Evolutionary conservation across 2,329 filamentous ascomycete species (phyloP), one percentile per base, ranked within the genome.

Genomic region (Penicillium italicum): DNA sequence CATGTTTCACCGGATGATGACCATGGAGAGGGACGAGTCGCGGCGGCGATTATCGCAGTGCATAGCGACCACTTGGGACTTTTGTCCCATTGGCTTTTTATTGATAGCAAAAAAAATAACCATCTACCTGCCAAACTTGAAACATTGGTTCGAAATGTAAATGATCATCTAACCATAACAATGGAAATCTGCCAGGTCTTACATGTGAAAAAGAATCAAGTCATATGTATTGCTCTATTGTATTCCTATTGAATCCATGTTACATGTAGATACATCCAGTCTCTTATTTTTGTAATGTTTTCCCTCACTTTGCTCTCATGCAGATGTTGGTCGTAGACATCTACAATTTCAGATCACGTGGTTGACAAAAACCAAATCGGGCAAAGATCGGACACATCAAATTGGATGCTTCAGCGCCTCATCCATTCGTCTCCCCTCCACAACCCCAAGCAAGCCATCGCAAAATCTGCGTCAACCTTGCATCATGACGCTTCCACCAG

Each of bases 401-500:
- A 52, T 42, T 56, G 31, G 48, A 47, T 49, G 38, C 44, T 41
- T 49, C 34, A 49, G 48, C 36, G 41, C 37, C 48, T 59, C 49
- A 54, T 46, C 40, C 20, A 48, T 33, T 43, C 26, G 6, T 50
- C 40, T 42, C 52, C 41, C 56, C 38, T 41, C 54, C 47, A 43
- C 53, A 41, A 24, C 48, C 30, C 47, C 38, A 52, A 30, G 9
- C n/a, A 16, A 30, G 26, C n/a, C 14, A 40, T 55, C n/a, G 40
- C 26, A 33, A 22, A 38, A 31, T 38, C 9, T 26, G n/a, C 26
- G 6, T 10, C 16, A 31, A 10, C 26, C 18, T 51, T 36, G 3
- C 43, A 53, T 22, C 7, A 80, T 80, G 77, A 54, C 77, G 28
- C 63, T 77, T 37, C 76, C 78, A 42, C 79, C 79, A 38, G 78